phyloP scores from a whole-genome alignment of 768 basidiomycete genomes.

The Harrya chromipes region DNA sequence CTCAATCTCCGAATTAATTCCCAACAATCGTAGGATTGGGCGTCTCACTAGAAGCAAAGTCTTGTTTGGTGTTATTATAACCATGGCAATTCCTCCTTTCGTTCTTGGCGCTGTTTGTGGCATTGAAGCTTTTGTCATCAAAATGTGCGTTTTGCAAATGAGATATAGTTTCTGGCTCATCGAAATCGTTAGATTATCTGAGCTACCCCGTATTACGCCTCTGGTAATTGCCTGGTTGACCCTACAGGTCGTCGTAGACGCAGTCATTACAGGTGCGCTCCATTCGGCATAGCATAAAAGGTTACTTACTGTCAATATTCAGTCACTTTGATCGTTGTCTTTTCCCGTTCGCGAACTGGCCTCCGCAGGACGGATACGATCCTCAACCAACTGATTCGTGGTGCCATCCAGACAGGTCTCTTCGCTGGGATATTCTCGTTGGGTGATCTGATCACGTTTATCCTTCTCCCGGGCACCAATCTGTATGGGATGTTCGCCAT shows the following conservation, averaged over 20 bases:
- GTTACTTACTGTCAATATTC: background rate
- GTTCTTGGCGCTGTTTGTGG: conserved; percentile 45
- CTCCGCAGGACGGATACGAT: conserved; percentile 50
- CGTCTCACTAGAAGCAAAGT: conserved; percentile 3
- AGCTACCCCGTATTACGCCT: conserved; percentile 39
- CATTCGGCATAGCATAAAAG: too few species aligned
- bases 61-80: conserved; percentile 32
- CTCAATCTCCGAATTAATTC: background rate
- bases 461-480: conserved; percentile 26
- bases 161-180: background rate
- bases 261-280: conserved; percentile 41
- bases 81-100: conserved; percentile 39
- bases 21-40: conserved; percentile 5
- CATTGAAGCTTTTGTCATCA: conserved; percentile 41
- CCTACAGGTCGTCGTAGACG: conserved; percentile 43
- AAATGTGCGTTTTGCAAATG: conserved; percentile 31
- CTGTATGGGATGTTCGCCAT: conserved; percentile 40
- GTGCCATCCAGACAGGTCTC: conserved; percentile 52
- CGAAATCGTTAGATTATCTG: conserved; percentile 32
- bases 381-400: conserved; percentile 52
- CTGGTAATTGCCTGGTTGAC: conserved; percentile 48
- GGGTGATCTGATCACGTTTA: conserved; percentile 43
- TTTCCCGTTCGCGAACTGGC: conserved; percentile 47
- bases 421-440: conserved; percentile 52
- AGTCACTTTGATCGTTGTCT: conserved; percentile 22